These are phyloP conservation scores for Hyaloscypha finlandica DNA, from an alignment of 495 filamentous ascomycete genomes.

Conservation along the genomic window DNA sequence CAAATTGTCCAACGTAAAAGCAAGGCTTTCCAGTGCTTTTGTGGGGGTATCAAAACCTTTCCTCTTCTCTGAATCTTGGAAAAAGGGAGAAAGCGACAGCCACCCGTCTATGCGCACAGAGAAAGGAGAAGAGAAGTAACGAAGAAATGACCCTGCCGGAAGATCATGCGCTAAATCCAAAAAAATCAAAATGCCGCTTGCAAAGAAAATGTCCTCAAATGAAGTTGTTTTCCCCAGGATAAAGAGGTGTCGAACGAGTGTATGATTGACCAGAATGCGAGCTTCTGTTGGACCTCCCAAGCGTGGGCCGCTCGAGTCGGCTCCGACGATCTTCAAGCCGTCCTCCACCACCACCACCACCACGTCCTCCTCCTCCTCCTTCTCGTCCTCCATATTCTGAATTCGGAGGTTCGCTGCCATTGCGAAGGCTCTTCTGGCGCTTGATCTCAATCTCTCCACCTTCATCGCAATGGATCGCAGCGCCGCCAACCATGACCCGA, in stretches of 20 bases:
- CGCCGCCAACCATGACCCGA: constrained; percentile 41
- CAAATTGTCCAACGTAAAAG: constrained; percentile 5
- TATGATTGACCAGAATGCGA: constrained; percentile 26
- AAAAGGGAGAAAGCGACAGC: constrained; percentile 25
- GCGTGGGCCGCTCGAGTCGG: constrained; percentile 22
- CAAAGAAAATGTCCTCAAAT: constrained; percentile 18
- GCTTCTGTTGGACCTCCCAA: constrained; percentile 17
- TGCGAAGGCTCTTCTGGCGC: constrained; percentile 22
- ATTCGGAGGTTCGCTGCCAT: constrained; percentile 26
- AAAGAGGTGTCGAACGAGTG: constrained; percentile 23
- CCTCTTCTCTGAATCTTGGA: constrained; percentile 26
- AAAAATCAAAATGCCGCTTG: constrained; percentile 13
- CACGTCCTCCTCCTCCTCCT: constrained; percentile 8
- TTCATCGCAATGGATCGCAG: constrained; percentile 54
- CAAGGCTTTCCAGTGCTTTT: constrained; percentile 21
- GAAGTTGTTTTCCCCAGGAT: constrained; percentile 14
- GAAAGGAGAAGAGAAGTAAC: constrained; percentile 21
- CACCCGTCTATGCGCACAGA: constrained; percentile 27
- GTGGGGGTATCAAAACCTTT: constrained; percentile 30
- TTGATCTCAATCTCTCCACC: constrained; percentile 55
- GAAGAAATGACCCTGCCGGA: constrained; percentile 17
- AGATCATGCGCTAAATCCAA: constrained; percentile 27
- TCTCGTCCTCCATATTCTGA: constrained; percentile 26
- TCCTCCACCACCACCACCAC: too few species aligned
- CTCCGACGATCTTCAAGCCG: constrained; percentile 26